Evolutionary conservation across 192 early-diverging fungal species (phyloP), one percentile per base, ranked within the genome.

Genomic region (Spinellus fusiger): DNA sequence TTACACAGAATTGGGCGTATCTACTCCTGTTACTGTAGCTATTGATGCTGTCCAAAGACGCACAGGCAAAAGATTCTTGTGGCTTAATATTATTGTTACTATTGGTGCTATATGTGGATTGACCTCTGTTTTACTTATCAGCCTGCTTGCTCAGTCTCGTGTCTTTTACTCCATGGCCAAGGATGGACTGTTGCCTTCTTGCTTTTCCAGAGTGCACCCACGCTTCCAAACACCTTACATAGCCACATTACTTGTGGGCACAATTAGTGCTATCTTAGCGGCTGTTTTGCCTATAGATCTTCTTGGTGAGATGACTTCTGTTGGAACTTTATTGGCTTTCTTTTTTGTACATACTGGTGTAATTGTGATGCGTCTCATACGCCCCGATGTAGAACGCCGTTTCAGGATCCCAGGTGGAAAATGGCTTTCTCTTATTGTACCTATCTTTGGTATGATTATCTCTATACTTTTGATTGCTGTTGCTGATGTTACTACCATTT

Each of bases 91-190:
- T 44, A 56, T 92, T 55, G 80, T 91, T n/a, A 82, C 84, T 22
- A 29, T 94, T 7, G 94, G 90, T 20, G 92, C 89, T 2, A 55
- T 96, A 47, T 68, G 74, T 16, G 93, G 91, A 15, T 80, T 94
- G 2, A 82, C 80, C 0, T 92, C 90, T 1, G 94, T 94, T 0
- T 86, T 93, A 22, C 77, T 94, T 7, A 76, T 86, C 13, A 44
- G 82, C 28, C 62, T 94, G 49, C 78, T 94, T 56, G 89, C 78
- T 33, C 94, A 96, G 72, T 87, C 92, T 3, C 91, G 94, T 58
- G 90, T 96, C 40, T 89, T 93, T 51, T 84, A 87, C 32, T 76
- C 88, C 28, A 93, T 96, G 94, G 86, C 91, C 20, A 69, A 84
- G 35, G 93, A 96, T 73, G 92, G 94, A 5, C 67, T 96, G 29